phyloP scores from a whole-genome alignment of 2,329 filamentous ascomycete species.

The Ilyonectria mors-panacis region DNA sequence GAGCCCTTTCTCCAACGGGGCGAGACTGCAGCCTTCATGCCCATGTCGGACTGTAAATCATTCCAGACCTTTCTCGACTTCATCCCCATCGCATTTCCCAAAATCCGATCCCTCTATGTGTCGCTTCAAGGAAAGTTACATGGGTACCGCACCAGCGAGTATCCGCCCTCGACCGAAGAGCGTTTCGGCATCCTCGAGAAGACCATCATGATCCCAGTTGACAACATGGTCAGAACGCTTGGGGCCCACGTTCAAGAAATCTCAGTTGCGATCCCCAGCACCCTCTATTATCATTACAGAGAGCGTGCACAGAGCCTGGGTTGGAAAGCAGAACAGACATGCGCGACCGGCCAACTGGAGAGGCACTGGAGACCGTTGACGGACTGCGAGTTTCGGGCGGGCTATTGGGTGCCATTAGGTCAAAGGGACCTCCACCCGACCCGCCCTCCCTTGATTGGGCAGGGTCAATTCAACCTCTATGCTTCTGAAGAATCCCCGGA shows the following conservation, averaged over 20 bases:
- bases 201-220: conserved; percentile 30
- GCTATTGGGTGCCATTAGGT: conserved; percentile 49
- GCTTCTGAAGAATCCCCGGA: neutral
- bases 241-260: conserved; percentile 35
- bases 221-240: conserved; percentile 41
- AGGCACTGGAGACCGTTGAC: conserved; percentile 42
- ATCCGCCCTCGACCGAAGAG: neutral
- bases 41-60: conserved; percentile 14
- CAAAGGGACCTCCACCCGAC: conserved; percentile 28
- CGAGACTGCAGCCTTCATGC: neutral
- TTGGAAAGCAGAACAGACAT: conserved; percentile 35
- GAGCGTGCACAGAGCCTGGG: conserved; percentile 29
- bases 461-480: no score
- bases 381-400: conserved; percentile 26
- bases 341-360: conserved; percentile 32
- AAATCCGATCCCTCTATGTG: conserved; percentile 34
- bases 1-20: conserved; percentile 28
- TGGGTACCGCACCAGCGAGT: neutral
- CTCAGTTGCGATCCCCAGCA: conserved; percentile 44
- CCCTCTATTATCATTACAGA: conserved; percentile 36
- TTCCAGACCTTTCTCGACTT: conserved; percentile 37
- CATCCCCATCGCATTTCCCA: conserved; percentile 35
- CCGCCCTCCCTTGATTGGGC: neutral
- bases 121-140: conserved; percentile 30
- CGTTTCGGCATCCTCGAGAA: neutral